Evolutionary conservation across 169 alveolate genomes (phyloP), one percentile per base, ranked within the genome.

Genomic region (Plasmodium malariae): DNA sequence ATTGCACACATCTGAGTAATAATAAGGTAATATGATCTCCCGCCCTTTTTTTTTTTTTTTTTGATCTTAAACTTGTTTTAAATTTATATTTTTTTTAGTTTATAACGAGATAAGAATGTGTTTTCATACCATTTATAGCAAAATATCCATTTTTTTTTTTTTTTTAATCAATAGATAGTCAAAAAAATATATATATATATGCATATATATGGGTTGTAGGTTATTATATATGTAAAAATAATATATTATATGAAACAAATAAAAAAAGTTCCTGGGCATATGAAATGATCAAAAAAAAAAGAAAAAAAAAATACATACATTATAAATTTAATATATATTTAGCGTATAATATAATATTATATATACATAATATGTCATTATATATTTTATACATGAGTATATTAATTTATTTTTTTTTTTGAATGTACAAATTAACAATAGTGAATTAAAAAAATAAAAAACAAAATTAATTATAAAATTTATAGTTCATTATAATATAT

Each of bases 1-100:
- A 7, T 59, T 59, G 69, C 69, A 59, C 69, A 59, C 69, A 59
- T 59, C 69, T 59, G 45, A 59, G n/a, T n/a, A n/a, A n/a, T n/a
- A 59, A 49, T 11, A 12, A 49, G 26, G 17, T 49, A 49, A 49
- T n/a, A 49, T 49, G 59, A 49, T 17, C 26, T 49, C 7, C 21
- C n/a, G 17, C 59, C 4, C 59, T 49, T 17, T 21, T 49, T 7
- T 49, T 21, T 12, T 21, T n/a, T n/a, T 49, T 48, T 48, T 48
- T 5, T 6, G 17, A n/a, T n/a, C n/a, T n/a, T n/a, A n/a, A n/a
- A n/a, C 17, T n/a, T 48, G 3, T 48, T 40, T n/a, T 9, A 48
- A 14, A 45, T 45, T 12, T 45, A 45, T 45, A 45, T 45, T 12
- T 45, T 12, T 45, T 12, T 45, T n/a, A n/a, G 17, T 48, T n/a